Evolutionary conservation across 1,284 basidiomycete genomes (phyloP).

Genomic region (Ganoderma resinaceum): DNA sequence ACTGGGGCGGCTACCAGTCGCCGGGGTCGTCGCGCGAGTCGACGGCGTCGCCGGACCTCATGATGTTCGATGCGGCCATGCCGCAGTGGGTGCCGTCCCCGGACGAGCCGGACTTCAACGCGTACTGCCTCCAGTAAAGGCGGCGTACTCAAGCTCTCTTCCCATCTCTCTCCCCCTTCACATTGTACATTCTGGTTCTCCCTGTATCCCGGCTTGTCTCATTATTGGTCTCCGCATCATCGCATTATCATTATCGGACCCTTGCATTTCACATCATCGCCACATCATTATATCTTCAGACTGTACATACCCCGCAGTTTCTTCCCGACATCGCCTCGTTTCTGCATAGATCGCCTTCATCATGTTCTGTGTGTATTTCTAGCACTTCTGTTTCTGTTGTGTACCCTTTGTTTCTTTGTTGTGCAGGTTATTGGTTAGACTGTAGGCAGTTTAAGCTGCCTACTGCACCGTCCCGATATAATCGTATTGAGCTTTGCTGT

Average conservation of each 20-base stretch:
- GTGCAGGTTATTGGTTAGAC: no score
- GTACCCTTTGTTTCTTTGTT: neutral
- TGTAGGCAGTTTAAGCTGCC: neutral
- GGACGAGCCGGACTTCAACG: neutral
- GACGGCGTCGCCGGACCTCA: neutral
- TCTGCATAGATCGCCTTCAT: neutral
- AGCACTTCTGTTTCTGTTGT: neutral
- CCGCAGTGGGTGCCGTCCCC: neutral
- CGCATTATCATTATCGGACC: neutral
- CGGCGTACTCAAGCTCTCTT: neutral
- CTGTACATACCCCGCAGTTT: neutral
- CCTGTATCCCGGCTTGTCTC: neutral
- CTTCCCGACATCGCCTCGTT: neutral
- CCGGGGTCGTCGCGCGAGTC: neutral
- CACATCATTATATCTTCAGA: neutral
- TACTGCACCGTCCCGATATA: neutral
- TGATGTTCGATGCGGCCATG: neutral
- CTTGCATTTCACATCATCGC: neutral
- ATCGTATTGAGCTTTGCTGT: neutral
- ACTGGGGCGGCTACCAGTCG: neutral
- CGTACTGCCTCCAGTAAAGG: neutral
- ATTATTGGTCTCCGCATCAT: neutral
- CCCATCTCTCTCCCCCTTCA: neutral
- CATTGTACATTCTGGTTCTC: neutral
- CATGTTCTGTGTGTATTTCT: neutral